Conservation (phyloP, 1,284 basidiomycete genomes). For the Trichosporon inkin region DNA sequence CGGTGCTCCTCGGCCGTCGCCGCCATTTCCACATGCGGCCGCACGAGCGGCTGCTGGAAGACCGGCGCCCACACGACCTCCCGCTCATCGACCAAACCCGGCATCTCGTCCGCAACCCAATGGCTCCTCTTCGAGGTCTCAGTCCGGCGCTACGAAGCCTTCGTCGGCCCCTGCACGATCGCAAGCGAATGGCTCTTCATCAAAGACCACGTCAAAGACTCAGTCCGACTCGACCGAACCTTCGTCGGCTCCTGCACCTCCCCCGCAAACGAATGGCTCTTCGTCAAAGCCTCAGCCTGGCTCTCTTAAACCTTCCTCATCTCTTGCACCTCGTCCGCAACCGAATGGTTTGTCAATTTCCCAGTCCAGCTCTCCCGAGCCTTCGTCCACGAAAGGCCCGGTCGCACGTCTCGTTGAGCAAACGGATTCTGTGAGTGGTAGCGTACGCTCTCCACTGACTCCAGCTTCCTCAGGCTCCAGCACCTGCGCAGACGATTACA, state of each 20-base stretch:
- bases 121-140: no score
- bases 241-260: no score
- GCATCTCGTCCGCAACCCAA: background rate
- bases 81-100: background rate
- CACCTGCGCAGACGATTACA: no score
- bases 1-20: background rate
- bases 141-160: background rate
- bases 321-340: background rate
- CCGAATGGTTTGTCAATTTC: no score
- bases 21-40: background rate
- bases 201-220: no score
- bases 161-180: background rate
- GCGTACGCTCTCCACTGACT: background rate
- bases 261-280: background rate
- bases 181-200: background rate
- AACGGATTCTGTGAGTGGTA: background rate
- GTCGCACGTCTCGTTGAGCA: background rate
- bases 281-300: no score
- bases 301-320: background rate
- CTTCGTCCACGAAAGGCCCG: background rate
- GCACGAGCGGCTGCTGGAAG: background rate
- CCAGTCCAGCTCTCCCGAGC: background rate
- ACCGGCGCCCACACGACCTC: background rate
- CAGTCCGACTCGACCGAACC: background rate
- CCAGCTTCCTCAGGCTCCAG: background rate